Conservation (phyloP, 2,329 filamentous ascomycete species). For the Septoria petroselini region DNA sequence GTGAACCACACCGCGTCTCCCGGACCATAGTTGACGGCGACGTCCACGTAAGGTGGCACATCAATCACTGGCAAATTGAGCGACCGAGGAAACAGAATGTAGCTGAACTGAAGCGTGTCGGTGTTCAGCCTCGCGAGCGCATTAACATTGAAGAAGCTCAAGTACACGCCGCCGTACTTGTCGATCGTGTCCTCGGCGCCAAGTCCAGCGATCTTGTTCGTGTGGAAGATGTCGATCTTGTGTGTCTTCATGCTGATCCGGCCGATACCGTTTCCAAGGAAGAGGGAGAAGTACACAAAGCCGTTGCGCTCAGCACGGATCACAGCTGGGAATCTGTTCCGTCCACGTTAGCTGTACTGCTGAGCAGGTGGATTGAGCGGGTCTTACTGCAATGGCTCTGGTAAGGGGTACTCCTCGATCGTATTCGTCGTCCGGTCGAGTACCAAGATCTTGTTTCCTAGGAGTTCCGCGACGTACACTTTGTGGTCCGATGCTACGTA, state of each 20-base stretch:
- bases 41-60: slow-evolving; percentile 22
- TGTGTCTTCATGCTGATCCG: slow-evolving; percentile 24
- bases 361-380: too few relatives aligned
- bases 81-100: slow-evolving; percentile 15
- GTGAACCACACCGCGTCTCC: slow-evolving; percentile 24
- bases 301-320: slow-evolving; percentile 24
- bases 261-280: slow-evolving; percentile 23
- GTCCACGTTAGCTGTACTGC: too few relatives aligned
- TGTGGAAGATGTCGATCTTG: slow-evolving; percentile 25
- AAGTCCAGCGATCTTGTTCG: slow-evolving; percentile 15
- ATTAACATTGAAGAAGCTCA: slow-evolving; percentile 22
- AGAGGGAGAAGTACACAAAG: slow-evolving; percentile 25
- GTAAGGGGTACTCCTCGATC: slow-evolving; percentile 21
- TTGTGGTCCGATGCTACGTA: slow-evolving; percentile 20
- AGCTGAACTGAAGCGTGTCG: slow-evolving; percentile 19
- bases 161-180: slow-evolving; percentile 23
- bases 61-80: slow-evolving; percentile 13
- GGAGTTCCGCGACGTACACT: slow-evolving; percentile 23
- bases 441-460: slow-evolving; percentile 25
- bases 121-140: slow-evolving; percentile 22
- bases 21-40: slow-evolving; percentile 26
- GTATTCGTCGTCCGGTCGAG: slow-evolving; percentile 17
- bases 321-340: slow-evolving; percentile 21
- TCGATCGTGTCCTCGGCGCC: slow-evolving; percentile 28
- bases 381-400: slow-evolving; percentile 12